Conservation (phyloP, 2,329 filamentous ascomycete genomes). For the Hymenoscyphus fraxineus region DNA sequence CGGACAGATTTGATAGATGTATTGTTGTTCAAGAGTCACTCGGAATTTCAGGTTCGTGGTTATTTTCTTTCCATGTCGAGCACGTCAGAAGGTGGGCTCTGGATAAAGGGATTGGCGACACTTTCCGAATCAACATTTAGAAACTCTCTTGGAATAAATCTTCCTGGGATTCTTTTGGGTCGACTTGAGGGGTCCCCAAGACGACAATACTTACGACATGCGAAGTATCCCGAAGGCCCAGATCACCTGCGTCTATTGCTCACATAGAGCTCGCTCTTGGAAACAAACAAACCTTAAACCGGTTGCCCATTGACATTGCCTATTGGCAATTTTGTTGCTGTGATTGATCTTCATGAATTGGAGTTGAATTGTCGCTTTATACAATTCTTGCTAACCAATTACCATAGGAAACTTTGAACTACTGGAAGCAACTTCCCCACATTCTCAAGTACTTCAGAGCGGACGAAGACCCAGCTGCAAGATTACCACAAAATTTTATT, state of each 20-base stretch:
- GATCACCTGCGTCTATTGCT: too few species aligned
- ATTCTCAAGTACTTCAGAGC: constrained; percentile 95
- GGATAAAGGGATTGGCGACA: background rate
- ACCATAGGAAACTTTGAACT: constrained; percentile 90
- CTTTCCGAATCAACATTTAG: background rate
- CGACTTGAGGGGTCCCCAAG: too few species aligned
- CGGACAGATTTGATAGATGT: constrained; percentile 87
- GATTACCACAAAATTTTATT: constrained; percentile 87
- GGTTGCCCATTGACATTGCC: too few species aligned
- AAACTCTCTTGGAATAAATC: too few species aligned
- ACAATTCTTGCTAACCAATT: background rate
- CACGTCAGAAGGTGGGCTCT: background rate
- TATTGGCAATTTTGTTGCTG: background rate
- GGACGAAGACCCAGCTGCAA: constrained; percentile 73
- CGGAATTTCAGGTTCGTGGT: constrained; percentile 78
- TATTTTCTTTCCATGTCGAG: constrained; percentile 5
- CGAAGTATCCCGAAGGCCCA: background rate
- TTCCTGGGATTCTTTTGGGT: too few species aligned
- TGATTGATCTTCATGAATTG: background rate
- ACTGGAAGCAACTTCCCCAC: constrained; percentile 96
- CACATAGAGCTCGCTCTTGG: too few species aligned
- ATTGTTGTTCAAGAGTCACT: constrained; percentile 82
- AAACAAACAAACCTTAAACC: too few species aligned
- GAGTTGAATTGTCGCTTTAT: background rate
- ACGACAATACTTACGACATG: too few species aligned